Conservation (phyloP, 768 basidiomycete genomes). For the Gautieria morchelliformis region DNA sequence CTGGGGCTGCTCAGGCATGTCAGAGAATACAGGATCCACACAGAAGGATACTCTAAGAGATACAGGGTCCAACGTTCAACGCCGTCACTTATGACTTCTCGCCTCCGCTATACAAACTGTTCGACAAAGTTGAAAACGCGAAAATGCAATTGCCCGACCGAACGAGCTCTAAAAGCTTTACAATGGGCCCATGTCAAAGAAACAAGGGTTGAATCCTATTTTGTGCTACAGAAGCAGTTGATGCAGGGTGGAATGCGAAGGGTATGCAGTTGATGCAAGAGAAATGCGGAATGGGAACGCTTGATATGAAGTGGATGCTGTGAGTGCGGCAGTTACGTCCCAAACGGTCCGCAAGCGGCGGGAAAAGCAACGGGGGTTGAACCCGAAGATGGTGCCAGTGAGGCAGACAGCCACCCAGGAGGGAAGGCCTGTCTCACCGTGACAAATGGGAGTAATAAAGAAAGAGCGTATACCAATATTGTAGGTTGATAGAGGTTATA, state of each 20-base stretch:
- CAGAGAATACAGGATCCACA: too few relatives aligned
- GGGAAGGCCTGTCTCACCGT: conserved; percentile 13
- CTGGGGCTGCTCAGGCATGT: too few relatives aligned
- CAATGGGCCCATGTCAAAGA: background rate
- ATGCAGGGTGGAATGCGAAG: conserved; percentile 5
- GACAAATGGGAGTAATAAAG: conserved; percentile 18
- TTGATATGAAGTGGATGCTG: conserved; percentile 52
- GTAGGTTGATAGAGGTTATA: conserved; percentile 12
- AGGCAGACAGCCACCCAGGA: too few relatives aligned
- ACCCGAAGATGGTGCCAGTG: conserved; percentile 41
- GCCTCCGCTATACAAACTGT: too few relatives aligned
- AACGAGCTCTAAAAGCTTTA: too few relatives aligned
- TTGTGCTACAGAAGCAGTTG: conserved; percentile 11
- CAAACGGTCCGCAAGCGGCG: conserved; percentile 5
- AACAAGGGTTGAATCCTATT: conserved; percentile 6
- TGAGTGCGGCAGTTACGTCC: conserved; percentile 11
- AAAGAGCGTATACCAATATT: conserved; percentile 18
- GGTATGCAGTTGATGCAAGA: conserved; percentile 28
- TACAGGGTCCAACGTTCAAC: too few relatives aligned
- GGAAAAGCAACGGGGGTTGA: conserved; percentile 66
- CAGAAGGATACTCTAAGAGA: too few relatives aligned
- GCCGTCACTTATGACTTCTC: too few relatives aligned
- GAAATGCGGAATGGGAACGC: conserved; percentile 11
- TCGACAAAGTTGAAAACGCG: too few relatives aligned
- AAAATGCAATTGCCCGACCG: too few relatives aligned